Percentiles rank a stretch among this genome's conserved stretches.
Evolutionary conservation across 495 filamentous ascomycete species (phyloP).

Genomic region (Penicillium tannophilum): DNA sequence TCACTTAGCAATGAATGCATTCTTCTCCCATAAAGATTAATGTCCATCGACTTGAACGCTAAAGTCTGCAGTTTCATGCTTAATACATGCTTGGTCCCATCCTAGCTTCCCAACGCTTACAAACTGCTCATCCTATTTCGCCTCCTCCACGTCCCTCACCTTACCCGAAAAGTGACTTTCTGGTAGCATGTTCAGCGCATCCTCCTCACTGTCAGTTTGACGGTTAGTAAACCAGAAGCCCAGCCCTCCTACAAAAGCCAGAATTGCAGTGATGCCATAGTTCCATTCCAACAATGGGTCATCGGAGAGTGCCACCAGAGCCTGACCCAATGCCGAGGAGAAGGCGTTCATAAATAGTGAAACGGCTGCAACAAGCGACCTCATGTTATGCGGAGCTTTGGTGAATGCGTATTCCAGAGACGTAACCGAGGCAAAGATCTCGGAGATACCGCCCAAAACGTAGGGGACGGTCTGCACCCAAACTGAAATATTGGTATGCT

Average conservation of each 20-base stretch:
- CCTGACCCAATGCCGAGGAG: slow-evolving; percentile 67
- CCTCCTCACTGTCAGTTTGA: slow-evolving; percentile 62
- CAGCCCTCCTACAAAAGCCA: slow-evolving; percentile 59
- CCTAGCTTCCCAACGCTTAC: not conserved
- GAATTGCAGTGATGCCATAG: slow-evolving; percentile 63
- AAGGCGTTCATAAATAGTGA: slow-evolving; percentile 72
- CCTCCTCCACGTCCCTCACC: slow-evolving; percentile 24
- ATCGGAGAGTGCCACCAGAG: slow-evolving; percentile 61
- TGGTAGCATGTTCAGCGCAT: slow-evolving; percentile 57
- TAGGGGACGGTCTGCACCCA: slow-evolving; percentile 67
- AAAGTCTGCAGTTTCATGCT: no score
- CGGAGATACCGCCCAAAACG: slow-evolving; percentile 69
- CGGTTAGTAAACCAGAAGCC: slow-evolving; percentile 65
- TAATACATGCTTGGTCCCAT: not conserved
- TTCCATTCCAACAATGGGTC: slow-evolving; percentile 71
- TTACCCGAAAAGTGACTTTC: slow-evolving; percentile 24
- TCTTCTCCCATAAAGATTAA: not conserved
- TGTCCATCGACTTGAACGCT: no score
- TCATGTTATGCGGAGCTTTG: slow-evolving; percentile 79
- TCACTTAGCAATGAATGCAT: not conserved
- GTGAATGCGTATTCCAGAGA: slow-evolving; percentile 74
- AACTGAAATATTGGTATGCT: slow-evolving; percentile 56
- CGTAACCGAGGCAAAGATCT: slow-evolving; percentile 70
- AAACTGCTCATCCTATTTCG: not conserved
- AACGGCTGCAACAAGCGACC: slow-evolving; percentile 68